Evolutionary conservation across 352 stramenopile species (phyloP).

Genomic region (Phytopythium cucurbitacearum): DNA sequence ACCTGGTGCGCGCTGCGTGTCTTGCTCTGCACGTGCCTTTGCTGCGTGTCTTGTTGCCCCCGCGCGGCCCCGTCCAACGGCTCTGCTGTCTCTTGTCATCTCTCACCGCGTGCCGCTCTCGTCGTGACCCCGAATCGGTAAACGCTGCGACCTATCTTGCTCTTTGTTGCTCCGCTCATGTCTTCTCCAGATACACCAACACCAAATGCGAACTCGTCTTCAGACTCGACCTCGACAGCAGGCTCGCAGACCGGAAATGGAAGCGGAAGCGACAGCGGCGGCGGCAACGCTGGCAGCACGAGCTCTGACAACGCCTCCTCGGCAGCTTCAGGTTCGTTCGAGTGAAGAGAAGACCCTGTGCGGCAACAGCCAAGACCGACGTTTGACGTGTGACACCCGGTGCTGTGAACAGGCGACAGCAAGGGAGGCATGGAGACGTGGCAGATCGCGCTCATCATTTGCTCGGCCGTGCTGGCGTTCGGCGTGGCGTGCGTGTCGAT

Average conservation of each 20-base stretch:
- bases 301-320: conserved; percentile 10
- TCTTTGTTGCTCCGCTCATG: too few species aligned
- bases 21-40: too few species aligned
- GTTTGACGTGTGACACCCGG: background rate
- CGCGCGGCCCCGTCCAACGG: too few species aligned
- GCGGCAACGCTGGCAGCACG: conserved; percentile 9
- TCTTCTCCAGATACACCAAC: too few species aligned
- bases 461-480: conserved; percentile 44
- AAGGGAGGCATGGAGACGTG: conserved; percentile 33
- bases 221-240: background rate
- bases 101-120: too few species aligned
- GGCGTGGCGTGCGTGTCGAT: conserved; percentile 42
- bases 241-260: background rate
- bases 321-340: background rate
- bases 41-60: too few species aligned
- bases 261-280: conserved; percentile 5
- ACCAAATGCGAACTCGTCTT: too few species aligned
- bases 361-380: background rate
- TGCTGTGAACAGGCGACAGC: conserved; percentile 6
- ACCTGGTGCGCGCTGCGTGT: too few species aligned
- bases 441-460: conserved; percentile 61
- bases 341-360: conserved; percentile 1
- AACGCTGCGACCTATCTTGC: too few species aligned
- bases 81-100: too few species aligned
- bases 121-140: too few species aligned